Conservation (phyloP, 306 rosid genomes). For the Lathyrus oleraceus region DNA sequence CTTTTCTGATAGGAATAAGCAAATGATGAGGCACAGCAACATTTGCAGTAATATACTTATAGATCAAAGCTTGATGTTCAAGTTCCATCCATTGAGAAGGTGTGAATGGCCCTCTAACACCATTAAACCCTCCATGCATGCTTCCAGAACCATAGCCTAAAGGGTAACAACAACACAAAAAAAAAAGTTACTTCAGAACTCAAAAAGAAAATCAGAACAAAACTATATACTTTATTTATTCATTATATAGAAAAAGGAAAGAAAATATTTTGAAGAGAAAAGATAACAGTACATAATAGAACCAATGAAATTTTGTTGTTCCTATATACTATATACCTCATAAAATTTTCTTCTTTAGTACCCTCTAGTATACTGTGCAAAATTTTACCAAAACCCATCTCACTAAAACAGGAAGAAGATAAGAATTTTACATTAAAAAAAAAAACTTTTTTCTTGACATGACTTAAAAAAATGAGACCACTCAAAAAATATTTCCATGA, state of each 20-base stretch:
- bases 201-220: neutral
- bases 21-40: constrained; percentile 79
- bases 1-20: constrained; percentile 78
- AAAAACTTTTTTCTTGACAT: constrained; percentile 45
- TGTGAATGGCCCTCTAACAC: constrained; percentile 70
- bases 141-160: constrained; percentile 61
- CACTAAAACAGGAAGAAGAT: constrained; percentile 38
- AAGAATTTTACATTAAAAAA: neutral
- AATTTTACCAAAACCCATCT: constrained; percentile 31
- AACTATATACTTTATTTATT: constrained; percentile 10
- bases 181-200: neutral
- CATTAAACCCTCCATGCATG: constrained; percentile 57
- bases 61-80: constrained; percentile 95
- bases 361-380: constrained; percentile 37
- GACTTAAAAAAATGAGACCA: constrained; percentile 52
- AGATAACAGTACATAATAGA: constrained; percentile 32
- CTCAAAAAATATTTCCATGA: constrained; percentile 48
- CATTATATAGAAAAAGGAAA: constrained; percentile 25
- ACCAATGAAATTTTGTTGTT: constrained; percentile 40
- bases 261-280: constrained; percentile 35
- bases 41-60: constrained; percentile 80
- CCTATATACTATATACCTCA: constrained; percentile 16
- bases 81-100: constrained; percentile 97
- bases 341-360: constrained; percentile 44
- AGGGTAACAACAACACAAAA: neutral